phyloP scores from a whole-genome alignment of 139 green algal genomes.

The Limnomonas spitsbergensis region DNA sequence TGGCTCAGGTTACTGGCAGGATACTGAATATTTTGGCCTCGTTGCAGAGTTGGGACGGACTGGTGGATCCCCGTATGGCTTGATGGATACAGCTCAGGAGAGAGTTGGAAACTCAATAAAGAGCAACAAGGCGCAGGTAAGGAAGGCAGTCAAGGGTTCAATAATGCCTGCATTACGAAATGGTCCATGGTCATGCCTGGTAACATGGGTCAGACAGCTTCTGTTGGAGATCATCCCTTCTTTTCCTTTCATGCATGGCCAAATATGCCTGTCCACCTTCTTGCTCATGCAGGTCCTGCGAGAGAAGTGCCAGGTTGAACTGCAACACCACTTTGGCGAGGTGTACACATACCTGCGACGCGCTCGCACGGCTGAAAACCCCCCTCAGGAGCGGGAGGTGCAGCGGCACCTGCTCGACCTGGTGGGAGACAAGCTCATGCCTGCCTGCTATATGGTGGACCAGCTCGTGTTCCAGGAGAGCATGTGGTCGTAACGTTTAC shows the following conservation, averaged over 20 bases:
- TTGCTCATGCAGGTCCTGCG: neutral
- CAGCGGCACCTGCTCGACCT: conserved; percentile 42
- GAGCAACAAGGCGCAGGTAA: conserved; percentile 18
- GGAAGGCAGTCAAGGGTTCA: no score
- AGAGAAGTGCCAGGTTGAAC: neutral
- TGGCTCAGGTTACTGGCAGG: neutral
- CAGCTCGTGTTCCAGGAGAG: conserved; percentile 56
- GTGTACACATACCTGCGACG: conserved; percentile 17
- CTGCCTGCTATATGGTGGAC: conserved; percentile 48
- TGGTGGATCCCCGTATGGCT: neutral
- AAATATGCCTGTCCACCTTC: neutral
- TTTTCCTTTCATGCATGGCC: neutral
- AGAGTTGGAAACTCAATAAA: neutral
- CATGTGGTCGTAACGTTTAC: conserved; percentile 14
- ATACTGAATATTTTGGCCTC: neutral
- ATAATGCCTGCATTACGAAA: no score
- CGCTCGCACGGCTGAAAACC: neutral
- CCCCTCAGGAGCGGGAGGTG: conserved; percentile 27
- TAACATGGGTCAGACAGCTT: no score
- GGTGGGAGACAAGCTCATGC: conserved; percentile 38
- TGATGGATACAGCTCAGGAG: conserved; percentile 14
- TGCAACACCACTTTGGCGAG: conserved; percentile 12
- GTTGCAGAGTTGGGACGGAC: neutral
- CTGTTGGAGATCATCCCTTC: no score
- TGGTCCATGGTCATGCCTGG: no score